Evolutionary conservation across 768 basidiomycete species (phyloP).

Genomic region (Suillus alpinus): DNA sequence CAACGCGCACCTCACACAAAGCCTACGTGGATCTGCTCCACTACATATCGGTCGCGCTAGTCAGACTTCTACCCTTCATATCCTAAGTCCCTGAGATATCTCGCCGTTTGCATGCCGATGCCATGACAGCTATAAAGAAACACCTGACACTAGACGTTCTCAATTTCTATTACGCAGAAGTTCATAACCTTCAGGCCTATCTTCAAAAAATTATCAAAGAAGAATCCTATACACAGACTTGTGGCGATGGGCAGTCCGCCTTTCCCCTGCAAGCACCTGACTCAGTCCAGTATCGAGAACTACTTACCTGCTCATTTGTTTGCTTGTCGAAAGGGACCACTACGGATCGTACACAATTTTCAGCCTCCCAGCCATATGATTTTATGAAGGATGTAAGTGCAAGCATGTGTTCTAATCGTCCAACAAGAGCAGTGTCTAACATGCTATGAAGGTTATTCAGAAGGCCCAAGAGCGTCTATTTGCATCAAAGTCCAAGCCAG

Average conservation of each 20-base stretch:
- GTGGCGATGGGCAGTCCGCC: conserved; percentile 14
- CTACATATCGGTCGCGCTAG: neutral
- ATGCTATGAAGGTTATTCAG: conserved; percentile 50
- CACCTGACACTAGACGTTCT: conserved; percentile 35
- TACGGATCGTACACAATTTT: conserved; percentile 22
- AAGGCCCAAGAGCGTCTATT: conserved; percentile 58
- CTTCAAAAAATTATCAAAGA: conserved; percentile 35
- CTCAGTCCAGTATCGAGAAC: conserved; percentile 25
- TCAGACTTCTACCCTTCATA: neutral
- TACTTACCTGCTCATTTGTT: conserved; percentile 50
- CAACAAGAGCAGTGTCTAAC: neutral
- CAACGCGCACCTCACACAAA: too few species aligned
- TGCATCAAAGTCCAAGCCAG: conserved; percentile 33
- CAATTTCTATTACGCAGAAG: conserved; percentile 41
- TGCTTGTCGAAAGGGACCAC: conserved; percentile 30
- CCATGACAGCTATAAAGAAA: neutral
- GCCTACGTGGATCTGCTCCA: too few species aligned
- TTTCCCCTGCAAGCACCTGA: conserved; percentile 18
- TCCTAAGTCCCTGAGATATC: neutral
- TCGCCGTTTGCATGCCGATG: neutral
- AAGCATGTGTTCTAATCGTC: neutral
- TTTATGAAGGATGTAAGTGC: conserved; percentile 53
- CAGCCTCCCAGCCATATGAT: conserved; percentile 38
- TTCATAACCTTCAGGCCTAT: conserved; percentile 39
- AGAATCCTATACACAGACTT: conserved; percentile 1